These are phyloP conservation scores for Abelmoschus esculentus DNA, from an alignment of 345 rosid genomes.

Conservation along the genomic window DNA sequence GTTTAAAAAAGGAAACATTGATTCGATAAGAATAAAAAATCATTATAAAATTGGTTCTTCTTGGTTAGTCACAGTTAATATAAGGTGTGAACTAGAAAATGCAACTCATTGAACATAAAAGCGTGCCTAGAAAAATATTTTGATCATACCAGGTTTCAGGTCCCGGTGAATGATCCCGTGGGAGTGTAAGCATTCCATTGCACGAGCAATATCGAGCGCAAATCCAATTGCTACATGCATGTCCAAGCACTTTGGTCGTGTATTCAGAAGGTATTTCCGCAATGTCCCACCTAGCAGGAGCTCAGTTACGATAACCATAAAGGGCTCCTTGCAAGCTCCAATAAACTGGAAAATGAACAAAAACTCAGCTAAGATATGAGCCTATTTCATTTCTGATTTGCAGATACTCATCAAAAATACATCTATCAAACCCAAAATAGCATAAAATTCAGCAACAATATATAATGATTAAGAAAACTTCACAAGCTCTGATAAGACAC, in stretches of 20 bases:
- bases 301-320: constrained; percentile 96
- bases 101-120: not conserved
- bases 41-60: not conserved
- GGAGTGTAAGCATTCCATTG: constrained; percentile 93
- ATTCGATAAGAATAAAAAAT: not conserved
- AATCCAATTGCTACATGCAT: constrained; percentile 62
- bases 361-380: not conserved
- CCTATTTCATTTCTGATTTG: not conserved
- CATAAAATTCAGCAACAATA: not conserved
- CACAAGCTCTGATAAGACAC: not conserved
- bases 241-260: constrained; percentile 67
- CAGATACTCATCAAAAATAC: not conserved
- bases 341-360: constrained; percentile 52
- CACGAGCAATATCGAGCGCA: constrained; percentile 98
- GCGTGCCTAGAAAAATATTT: not conserved
- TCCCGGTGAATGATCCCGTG: constrained; percentile 98
- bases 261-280: constrained; percentile 66
- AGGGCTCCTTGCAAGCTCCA: constrained; percentile 92
- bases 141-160: constrained; percentile 77
- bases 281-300: constrained; percentile 83
- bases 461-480: constrained; percentile 16
- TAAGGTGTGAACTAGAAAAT: not conserved
- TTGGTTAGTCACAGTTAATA: not conserved
- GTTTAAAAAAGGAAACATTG: not conserved
- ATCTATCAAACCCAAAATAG: not conserved